phyloP scores from a whole-genome alignment of 2,329 filamentous ascomycete species.

The Leptographium wingfieldii region DNA sequence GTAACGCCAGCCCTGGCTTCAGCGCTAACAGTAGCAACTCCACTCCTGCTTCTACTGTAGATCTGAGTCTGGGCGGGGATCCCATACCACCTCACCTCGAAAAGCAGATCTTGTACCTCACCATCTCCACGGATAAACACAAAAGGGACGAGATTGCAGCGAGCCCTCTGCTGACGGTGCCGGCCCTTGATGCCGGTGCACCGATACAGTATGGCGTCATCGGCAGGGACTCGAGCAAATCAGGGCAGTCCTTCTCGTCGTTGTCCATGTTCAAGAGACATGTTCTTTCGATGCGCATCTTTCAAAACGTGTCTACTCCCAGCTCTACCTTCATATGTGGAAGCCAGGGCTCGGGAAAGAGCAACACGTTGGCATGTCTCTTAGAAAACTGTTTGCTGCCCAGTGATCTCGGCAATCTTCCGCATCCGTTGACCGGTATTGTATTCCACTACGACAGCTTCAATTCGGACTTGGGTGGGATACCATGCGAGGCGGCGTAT shows the following conservation, averaged over 20 bases:
- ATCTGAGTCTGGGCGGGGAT: background rate
- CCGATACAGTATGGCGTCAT: conserved; percentile 1
- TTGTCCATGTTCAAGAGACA: conserved; percentile 3
- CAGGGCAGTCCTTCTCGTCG: background rate
- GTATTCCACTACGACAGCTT: conserved; percentile 55
- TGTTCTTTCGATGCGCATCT: conserved; percentile 18
- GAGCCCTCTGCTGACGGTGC: background rate
- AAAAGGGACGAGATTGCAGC: background rate
- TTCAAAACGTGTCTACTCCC: conserved; percentile 35
- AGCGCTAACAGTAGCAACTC: background rate
- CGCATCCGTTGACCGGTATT: conserved; percentile 42
- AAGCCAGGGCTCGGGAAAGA: conserved; percentile 52
- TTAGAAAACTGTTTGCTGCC: conserved; percentile 44
- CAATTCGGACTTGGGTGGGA: conserved; percentile 31
- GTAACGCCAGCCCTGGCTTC: background rate
- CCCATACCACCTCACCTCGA: background rate
- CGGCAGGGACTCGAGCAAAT: background rate
- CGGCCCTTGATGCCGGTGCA: background rate
- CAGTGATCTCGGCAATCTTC: conserved; percentile 30
- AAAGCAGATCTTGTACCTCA: background rate
- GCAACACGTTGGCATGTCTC: conserved; percentile 43
- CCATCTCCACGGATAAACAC: background rate
- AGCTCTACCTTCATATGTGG: conserved; percentile 52
- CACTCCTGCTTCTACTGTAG: background rate
- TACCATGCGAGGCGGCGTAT: conserved; percentile 47